Conservation (phyloP, 1,139 yeast genomes). For the Lodderomyces oxycetoniae region DNA sequence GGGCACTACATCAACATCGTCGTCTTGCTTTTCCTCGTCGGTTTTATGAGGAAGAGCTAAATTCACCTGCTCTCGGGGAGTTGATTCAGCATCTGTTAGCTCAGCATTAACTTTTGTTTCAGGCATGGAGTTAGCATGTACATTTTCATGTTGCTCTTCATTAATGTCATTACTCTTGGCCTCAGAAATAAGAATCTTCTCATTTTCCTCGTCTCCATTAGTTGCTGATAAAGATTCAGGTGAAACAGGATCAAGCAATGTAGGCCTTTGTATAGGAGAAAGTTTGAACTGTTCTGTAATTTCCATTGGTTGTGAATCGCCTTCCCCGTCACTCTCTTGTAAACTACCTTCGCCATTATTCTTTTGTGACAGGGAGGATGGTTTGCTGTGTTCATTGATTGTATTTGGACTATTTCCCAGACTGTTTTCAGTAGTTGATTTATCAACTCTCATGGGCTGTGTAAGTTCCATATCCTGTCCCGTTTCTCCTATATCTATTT, state of each 20-base stretch:
- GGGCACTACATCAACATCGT: too few relatives aligned
- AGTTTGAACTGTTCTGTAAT: constrained; percentile 1
- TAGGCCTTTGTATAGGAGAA: background rate
- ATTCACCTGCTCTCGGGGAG: too few relatives aligned
- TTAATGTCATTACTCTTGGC: too few relatives aligned
- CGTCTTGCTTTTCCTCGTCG: too few relatives aligned
- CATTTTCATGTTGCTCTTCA: too few relatives aligned
- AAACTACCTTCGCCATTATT: constrained; percentile 1
- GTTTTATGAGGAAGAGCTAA: too few relatives aligned
- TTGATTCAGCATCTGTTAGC: too few relatives aligned
- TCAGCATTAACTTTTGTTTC: too few relatives aligned
- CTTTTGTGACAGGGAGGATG: constrained; percentile 1
- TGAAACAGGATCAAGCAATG: background rate
- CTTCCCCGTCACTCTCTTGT: background rate
- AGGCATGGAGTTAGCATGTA: too few relatives aligned
- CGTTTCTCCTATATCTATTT: too few relatives aligned
- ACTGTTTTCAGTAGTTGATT: background rate
- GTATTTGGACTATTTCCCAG: constrained; percentile 1
- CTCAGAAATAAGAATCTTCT: too few relatives aligned
- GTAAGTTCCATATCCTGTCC: constrained; percentile 6
- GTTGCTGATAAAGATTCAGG: too few relatives aligned
- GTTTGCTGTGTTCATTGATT: constrained; percentile 5
- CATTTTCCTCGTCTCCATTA: background rate
- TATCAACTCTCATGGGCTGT: constrained; percentile 1
- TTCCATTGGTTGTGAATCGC: background rate